These are phyloP conservation scores for Hydnum rufescens DNA, from an alignment of 768 basidiomycete species.

Conservation along the genomic window DNA sequence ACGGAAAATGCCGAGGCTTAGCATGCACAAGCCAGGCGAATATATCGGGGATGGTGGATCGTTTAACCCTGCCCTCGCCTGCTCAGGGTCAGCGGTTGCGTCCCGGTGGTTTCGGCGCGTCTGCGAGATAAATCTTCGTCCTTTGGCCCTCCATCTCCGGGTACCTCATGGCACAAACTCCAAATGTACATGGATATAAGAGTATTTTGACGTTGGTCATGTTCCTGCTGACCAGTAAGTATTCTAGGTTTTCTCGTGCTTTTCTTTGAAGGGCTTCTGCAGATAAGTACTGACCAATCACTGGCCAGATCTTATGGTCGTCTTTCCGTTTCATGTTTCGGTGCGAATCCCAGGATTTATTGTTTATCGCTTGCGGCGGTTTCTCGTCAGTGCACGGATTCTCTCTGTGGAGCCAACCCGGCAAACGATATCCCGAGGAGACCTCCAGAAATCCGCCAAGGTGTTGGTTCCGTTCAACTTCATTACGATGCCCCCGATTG, in stretches of 20 bases:
- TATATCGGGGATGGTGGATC: too few species aligned
- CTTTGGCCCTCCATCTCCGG: too few species aligned
- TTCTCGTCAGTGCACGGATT: background rate
- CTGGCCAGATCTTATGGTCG: conserved; percentile 18
- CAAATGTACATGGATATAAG: conserved; percentile 7
- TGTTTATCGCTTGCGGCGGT: background rate
- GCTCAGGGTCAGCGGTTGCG: too few species aligned
- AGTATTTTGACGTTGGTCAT: conserved; percentile 21
- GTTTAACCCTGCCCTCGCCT: too few species aligned
- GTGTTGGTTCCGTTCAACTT: conserved; percentile 15
- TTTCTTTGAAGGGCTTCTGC: too few species aligned
- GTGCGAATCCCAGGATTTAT: conserved; percentile 12
- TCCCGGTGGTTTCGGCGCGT: too few species aligned
- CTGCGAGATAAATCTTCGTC: too few species aligned
- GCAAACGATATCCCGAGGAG: background rate
- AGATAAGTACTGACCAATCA: background rate
- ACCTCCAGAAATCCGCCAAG: background rate
- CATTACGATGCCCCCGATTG: conserved; percentile 23
- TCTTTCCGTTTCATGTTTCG: conserved; percentile 19
- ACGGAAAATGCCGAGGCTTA: background rate
- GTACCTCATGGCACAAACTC: too few species aligned
- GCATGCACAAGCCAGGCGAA: too few species aligned
- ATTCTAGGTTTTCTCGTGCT: background rate
- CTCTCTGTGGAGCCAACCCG: background rate
- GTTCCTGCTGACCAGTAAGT: conserved; percentile 22